phyloP scores from a whole-genome alignment of 2,329 filamentous ascomycete genomes.

The Colletotrichum sp. region DNA sequence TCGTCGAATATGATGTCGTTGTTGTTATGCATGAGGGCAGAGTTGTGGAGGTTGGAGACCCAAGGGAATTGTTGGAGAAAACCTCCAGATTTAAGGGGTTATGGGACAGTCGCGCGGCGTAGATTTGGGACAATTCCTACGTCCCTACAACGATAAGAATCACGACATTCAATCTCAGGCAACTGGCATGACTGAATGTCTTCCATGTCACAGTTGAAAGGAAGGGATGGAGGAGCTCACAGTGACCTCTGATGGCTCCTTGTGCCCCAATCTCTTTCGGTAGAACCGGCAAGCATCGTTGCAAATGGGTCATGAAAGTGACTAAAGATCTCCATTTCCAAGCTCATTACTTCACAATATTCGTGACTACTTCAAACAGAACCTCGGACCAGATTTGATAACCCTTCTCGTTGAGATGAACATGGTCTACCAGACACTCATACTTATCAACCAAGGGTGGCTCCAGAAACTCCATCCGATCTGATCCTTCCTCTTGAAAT shows the following conservation, averaged over 20 bases:
- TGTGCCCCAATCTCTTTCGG: neutral
- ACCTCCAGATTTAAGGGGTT: slow-evolving; percentile 26
- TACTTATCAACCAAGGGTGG: neutral
- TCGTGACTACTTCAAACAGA: neutral
- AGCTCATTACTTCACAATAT: neutral
- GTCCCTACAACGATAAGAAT: neutral
- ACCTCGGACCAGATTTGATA: neutral
- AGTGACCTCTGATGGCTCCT: neutral
- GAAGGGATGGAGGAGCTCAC: neutral
- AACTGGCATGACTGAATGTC: neutral
- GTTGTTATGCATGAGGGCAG: slow-evolving; percentile 32
- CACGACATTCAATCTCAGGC: rapidly evolving
- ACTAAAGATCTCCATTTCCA: neutral
- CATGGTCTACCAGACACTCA: neutral
- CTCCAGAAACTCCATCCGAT: neutral
- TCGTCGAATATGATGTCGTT: slow-evolving; percentile 29
- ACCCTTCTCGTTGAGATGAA: neutral
- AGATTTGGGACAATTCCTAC: neutral
- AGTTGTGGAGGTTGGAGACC: slow-evolving; percentile 29
- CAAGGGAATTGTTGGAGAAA: slow-evolving; percentile 26
- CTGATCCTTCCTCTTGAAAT: neutral
- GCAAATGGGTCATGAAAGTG: neutral
- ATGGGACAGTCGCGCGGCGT: slow-evolving; percentile 16
- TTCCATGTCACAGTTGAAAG: neutral
- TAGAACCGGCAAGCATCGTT: neutral